phyloP scores from a whole-genome alignment of 2,329 filamentous ascomycete species.

The Aspergillus sp. region DNA sequence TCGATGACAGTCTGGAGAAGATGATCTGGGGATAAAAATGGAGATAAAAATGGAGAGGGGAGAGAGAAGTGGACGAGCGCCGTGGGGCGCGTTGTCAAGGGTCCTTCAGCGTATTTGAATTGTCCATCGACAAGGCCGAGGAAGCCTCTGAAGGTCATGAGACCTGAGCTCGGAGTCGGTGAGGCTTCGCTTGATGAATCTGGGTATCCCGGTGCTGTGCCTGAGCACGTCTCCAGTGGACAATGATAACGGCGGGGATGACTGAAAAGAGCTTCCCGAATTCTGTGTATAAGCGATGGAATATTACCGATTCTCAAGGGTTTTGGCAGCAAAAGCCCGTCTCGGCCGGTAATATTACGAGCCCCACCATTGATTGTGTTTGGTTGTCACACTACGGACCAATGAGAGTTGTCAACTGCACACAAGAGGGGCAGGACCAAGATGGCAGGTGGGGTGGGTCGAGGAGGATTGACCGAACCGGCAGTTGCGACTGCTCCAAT shows the following conservation, averaged over 20 bases:
- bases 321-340: not conserved
- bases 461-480: not conserved
- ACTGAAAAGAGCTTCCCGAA: constrained; percentile 7
- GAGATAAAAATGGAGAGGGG: constrained; percentile 1
- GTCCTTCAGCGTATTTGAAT: not conserved
- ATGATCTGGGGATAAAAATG: constrained; percentile 5
- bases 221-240: not conserved
- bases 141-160: constrained; percentile 2
- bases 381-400: not conserved
- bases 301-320: not conserved
- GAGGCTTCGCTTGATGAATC: not conserved
- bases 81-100: not conserved
- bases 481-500: not conserved
- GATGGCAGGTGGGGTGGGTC: constrained; percentile 1
- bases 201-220: not conserved
- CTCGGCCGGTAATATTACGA: not conserved
- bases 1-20: constrained; percentile 6
- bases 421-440: not conserved
- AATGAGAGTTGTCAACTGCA: not conserved
- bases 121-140: not conserved
- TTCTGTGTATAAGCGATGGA: not conserved
- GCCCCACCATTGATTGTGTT: not conserved
- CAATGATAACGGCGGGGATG: not conserved
- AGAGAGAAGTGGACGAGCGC: not conserved
- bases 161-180: not conserved